These are phyloP conservation scores for Amauroascus niger DNA, from an alignment of 2,329 filamentous ascomycete genomes.

Conservation along the genomic window DNA sequence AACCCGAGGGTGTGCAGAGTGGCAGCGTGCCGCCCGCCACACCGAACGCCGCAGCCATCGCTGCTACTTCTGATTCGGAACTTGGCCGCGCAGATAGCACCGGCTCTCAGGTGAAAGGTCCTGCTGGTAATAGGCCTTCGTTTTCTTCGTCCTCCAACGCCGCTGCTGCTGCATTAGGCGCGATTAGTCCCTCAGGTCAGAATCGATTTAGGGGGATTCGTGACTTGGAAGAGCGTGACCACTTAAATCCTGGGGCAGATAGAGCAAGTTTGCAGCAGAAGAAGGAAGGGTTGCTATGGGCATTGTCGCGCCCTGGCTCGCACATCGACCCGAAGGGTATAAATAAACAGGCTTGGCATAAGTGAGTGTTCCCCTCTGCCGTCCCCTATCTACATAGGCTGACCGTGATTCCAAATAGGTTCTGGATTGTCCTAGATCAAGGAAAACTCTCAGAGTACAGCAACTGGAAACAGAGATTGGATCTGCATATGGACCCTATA, in stretches of 20 bases:
- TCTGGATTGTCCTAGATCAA: conserved; percentile 97
- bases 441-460: conserved; percentile 96
- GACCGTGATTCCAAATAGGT: conserved; percentile 46
- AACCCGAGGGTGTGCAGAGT: conserved; percentile 52
- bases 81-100: conserved; percentile 65
- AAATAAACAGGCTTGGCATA: conserved; percentile 98
- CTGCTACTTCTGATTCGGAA: conserved; percentile 55
- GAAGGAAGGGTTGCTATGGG: conserved; percentile 93
- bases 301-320: conserved; percentile 80
- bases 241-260: conserved; percentile 45
- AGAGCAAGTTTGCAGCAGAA: conserved; percentile 55
- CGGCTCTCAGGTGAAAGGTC: conserved; percentile 54
- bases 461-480: conserved; percentile 96
- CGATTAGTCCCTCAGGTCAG: conserved; percentile 24
- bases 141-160: conserved; percentile 34
- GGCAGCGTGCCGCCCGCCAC: conserved; percentile 28
- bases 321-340: conserved; percentile 91
- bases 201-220: conserved; percentile 81
- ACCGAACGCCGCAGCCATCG: conserved; percentile 33
- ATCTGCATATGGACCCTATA: conserved; percentile 96
- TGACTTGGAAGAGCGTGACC: conserved; percentile 77
- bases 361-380: conserved; percentile 49
- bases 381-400: neutral
- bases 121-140: conserved; percentile 40
- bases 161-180: conserved; percentile 10